Evolutionary conservation across 129 eudicot species (phyloP), one percentile per base, ranked within the genome.

Genomic region (Artemisia argyi): DNA sequence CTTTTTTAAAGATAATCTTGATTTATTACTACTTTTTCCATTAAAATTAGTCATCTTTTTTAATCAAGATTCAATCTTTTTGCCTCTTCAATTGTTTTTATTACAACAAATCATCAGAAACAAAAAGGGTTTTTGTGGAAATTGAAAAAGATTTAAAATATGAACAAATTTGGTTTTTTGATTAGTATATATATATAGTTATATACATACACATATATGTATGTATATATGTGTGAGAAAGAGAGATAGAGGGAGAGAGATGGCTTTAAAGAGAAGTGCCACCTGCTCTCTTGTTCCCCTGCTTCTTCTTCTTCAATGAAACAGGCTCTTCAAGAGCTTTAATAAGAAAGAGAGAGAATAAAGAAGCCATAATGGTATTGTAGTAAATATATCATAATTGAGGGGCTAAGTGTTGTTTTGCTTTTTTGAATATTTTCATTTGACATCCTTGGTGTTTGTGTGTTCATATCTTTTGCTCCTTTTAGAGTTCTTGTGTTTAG

Each of bases 1-100:
- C 49, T 71, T 54, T 77, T 83, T 89, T 18, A 81, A 79, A 9
- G 84, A 50, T 15, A 86, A 75, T 77, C 82, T 84, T 85, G 83
- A 75, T 71, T 77, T 89, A 73, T 63, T 71, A 62, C 18, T 78
- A 18, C 10, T 63, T 8, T 69, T 77, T 52, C 78, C 77, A 26
- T 64, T 83, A 55, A 77, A 70, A 66, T 74, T 82, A 16, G 78
- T 80, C 91, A 86, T 86, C 77, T 76, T 74, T 66, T 11, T 58
- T 69, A 62, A 26, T 74, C 75, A 66, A 66, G 49, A 53, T 62
- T 69, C 26, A 61, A 61, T 18, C 54, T 59, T 55, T 69, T 73
- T 51, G 42, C 55, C 67, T 64, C 60, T 28, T 8, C 42, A 54
- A 67, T 71, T 51, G 60, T 73, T 68, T 39, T 11, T 66, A 61